Evolutionary conservation across 306 rosid genomes (phyloP).

Genomic region (Arachis hypogaea): DNA sequence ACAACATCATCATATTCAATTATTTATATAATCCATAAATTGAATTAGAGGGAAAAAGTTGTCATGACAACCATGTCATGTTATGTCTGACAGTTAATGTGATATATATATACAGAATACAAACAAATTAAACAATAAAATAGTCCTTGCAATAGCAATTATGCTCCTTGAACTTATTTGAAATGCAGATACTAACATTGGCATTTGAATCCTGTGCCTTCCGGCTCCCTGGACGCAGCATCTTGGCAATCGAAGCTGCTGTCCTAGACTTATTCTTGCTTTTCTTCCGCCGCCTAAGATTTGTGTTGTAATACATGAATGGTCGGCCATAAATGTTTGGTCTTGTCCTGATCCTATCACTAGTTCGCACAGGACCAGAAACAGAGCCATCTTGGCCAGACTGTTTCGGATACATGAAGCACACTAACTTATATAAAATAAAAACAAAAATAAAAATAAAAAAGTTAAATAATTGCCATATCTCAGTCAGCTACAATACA

Average conservation of each 20-base stretch:
- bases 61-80: neutral
- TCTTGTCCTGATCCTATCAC: constrained; percentile 73
- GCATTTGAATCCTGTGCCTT: constrained; percentile 42
- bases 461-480: constrained; percentile 31
- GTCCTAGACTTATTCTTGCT: constrained; percentile 69
- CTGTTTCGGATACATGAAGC: constrained; percentile 70
- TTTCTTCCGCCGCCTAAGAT: constrained; percentile 51
- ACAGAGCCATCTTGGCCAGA: constrained; percentile 63
- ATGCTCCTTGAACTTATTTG: constrained; percentile 20
- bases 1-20: neutral
- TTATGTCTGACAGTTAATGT: constrained; percentile 8
- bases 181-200: constrained; percentile 42
- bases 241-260: constrained; percentile 85
- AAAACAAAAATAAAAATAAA: constrained; percentile 33
- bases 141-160: neutral
- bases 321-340: constrained; percentile 59
- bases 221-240: constrained; percentile 56
- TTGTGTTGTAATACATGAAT: constrained; percentile 51
- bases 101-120: neutral
- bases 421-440: constrained; percentile 38
- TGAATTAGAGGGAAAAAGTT: neutral
- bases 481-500: constrained; percentile 36
- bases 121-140: neutral
- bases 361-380: constrained; percentile 66
- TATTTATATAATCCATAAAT: constrained; percentile 16